Conservation (phyloP, 179 eudicot species). For the Gypsophila paniculata region DNA sequence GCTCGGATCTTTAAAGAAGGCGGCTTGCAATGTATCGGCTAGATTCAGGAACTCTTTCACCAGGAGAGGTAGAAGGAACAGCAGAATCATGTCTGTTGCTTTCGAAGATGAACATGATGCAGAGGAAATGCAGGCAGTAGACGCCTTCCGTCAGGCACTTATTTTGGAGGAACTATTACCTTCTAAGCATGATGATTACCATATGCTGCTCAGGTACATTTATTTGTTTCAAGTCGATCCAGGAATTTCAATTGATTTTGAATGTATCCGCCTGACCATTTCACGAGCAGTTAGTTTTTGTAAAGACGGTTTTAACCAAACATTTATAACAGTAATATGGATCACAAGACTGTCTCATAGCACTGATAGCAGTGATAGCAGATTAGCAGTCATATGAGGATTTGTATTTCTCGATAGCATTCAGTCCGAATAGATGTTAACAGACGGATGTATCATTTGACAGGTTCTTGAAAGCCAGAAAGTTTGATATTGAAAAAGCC, state of each 20-base stretch:
- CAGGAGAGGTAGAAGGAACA: conserved; percentile 68
- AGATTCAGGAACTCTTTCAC: conserved; percentile 74
- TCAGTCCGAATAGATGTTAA: neutral
- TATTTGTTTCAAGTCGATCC: neutral
- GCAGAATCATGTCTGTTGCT: conserved; percentile 81
- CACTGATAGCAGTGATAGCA: no score
- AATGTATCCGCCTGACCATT: neutral
- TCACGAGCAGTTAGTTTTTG: no score
- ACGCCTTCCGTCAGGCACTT: conserved; percentile 83
- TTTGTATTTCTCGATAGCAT: neutral
- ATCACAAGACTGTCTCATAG: no score
- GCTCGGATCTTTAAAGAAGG: conserved; percentile 70
- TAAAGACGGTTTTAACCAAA: no score
- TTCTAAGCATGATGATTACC: conserved; percentile 88
- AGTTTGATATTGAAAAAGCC: conserved; percentile 86
- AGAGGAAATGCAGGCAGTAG: conserved; percentile 84
- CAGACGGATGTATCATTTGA: conserved; percentile 2
- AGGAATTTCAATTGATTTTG: no score
- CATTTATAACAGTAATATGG: no score
- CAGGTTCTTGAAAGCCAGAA: conserved; percentile 96
- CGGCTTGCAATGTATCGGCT: conserved; percentile 70
- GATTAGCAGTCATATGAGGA: no score
- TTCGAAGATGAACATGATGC: conserved; percentile 88
- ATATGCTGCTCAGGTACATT: conserved; percentile 77
- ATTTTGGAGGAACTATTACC: conserved; percentile 80